A percentile compares a stretch with the other conserved stretches of the same genome.
phyloP scores from a whole-genome alignment of 805 yeast genomes.

The Spathaspora girioi region DNA sequence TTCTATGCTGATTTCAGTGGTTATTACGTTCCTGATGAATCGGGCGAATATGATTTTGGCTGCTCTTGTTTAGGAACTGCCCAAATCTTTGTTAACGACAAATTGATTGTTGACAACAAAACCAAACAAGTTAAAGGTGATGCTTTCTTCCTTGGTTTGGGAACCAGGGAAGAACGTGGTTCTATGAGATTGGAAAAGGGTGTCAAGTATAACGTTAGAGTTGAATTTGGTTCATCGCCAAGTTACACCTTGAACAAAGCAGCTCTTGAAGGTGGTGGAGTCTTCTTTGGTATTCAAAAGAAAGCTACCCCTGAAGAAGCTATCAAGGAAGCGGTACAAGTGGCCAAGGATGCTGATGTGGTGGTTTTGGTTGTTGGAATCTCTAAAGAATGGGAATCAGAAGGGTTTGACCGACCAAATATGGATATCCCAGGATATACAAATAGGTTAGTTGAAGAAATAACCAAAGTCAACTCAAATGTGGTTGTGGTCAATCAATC shows the following conservation, averaged over 20 bases:
- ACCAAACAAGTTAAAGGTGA: constrained; percentile 47
- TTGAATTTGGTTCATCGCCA: constrained; percentile 44
- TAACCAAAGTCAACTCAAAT: constrained; percentile 24
- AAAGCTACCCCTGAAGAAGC: constrained; percentile 21
- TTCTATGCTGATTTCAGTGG: constrained; percentile 45
- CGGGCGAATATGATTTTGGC: constrained; percentile 52
- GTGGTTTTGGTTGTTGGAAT: constrained; percentile 26
- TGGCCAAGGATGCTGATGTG: constrained; percentile 25
- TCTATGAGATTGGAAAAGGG: constrained; percentile 40
- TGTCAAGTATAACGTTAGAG: constrained; percentile 36
- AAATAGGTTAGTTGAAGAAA: constrained; percentile 21
- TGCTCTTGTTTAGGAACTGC: constrained; percentile 53
- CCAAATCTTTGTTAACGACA: constrained; percentile 47
- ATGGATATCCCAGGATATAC: constrained; percentile 29
- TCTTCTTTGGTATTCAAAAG: constrained; percentile 18
- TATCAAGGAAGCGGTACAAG: constrained; percentile 19
- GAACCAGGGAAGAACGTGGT: constrained; percentile 48
- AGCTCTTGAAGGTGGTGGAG: constrained; percentile 20
- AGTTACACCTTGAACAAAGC: constrained; percentile 22
- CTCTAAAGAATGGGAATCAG: constrained; percentile 27
- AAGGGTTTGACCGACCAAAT: constrained; percentile 26
- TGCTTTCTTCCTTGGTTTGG: constrained; percentile 41
- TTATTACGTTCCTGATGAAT: constrained; percentile 40
- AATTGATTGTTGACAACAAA: constrained; percentile 53
- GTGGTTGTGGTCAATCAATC: constrained; percentile 31